These are phyloP conservation scores for Cyberlindnera nakhonratchasimensis DNA, from an alignment of 805 yeast species.

Conservation along the genomic window DNA sequence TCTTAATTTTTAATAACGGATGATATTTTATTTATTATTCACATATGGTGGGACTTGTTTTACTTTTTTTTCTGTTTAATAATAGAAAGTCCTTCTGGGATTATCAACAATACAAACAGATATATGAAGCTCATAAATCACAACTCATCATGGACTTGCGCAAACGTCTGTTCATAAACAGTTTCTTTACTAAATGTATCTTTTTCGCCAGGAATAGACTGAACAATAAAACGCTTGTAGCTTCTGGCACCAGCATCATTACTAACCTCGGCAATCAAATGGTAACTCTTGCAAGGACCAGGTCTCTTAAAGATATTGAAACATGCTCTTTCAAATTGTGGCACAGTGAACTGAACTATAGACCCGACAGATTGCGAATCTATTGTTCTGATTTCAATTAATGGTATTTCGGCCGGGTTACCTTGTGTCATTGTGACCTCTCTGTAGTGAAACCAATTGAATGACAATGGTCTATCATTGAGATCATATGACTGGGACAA, in stretches of 20 bases:
- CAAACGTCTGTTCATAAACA: background rate
- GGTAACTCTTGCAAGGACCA: constrained; percentile 21
- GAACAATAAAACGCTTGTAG: background rate
- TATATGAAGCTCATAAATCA: background rate
- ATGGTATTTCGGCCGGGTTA: constrained; percentile 22
- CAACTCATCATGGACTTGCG: background rate
- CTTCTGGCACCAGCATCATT: constrained; percentile 3
- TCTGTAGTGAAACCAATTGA: constrained; percentile 29
- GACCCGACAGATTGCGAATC: constrained; percentile 13
- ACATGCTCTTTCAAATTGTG: constrained; percentile 16
- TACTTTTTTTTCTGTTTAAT: background rate
- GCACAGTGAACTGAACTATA: constrained; percentile 16
- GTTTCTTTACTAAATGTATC: background rate
- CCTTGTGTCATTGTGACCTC: constrained; percentile 25
- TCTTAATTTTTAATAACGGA: background rate
- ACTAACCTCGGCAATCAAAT: constrained; percentile 24
- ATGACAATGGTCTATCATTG: constrained; percentile 9
- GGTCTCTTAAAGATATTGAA: background rate
- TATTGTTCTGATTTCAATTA: constrained; percentile 11
- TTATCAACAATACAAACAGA: background rate
- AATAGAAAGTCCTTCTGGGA: background rate
- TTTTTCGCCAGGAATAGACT: background rate
- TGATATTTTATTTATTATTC: background rate
- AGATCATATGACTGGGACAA: constrained; percentile 8
- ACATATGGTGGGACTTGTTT: no score